These are phyloP conservation scores for Metschnikowia bowlesiae DNA, from an alignment of 805 yeast genomes.

Conservation along the genomic window DNA sequence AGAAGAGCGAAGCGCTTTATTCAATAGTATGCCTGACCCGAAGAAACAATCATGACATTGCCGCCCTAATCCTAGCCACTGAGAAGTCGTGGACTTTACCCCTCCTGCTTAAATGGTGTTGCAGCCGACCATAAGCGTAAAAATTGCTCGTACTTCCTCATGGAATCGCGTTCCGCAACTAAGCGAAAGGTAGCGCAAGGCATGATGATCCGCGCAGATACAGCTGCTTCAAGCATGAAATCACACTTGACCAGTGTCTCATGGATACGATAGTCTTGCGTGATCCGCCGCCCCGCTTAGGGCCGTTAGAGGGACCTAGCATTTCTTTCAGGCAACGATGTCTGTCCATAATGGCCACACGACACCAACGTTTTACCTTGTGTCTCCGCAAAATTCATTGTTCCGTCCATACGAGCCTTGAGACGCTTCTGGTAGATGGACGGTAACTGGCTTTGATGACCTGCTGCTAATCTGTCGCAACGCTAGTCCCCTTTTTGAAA, in stretches of 20 bases:
- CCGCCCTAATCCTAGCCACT: slow-evolving; percentile 82
- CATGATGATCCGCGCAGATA: slow-evolving; percentile 73
- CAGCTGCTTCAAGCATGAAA: slow-evolving; percentile 60
- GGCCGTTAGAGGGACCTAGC: slow-evolving; percentile 75
- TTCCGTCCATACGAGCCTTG: slow-evolving; percentile 75
- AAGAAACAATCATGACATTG: slow-evolving; percentile 39
- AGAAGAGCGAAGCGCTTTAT: no score
- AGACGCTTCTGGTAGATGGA: slow-evolving; percentile 64
- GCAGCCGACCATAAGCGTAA: slow-evolving; percentile 71
- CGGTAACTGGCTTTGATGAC: slow-evolving; percentile 65
- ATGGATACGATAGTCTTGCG: slow-evolving; percentile 28
- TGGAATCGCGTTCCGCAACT: slow-evolving; percentile 79
- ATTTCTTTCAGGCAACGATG: slow-evolving; percentile 79
- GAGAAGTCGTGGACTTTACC: slow-evolving; percentile 73
- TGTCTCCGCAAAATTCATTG: slow-evolving; percentile 74
- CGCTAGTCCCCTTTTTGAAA: slow-evolving; percentile 67
- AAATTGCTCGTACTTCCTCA: slow-evolving; percentile 73
- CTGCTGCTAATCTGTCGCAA: slow-evolving; percentile 76
- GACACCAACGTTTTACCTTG: slow-evolving; percentile 62
- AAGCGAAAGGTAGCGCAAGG: slow-evolving; percentile 65
- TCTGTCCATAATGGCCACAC: slow-evolving; percentile 55
- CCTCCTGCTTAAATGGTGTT: slow-evolving; percentile 82
- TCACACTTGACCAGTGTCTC: slow-evolving; percentile 51
- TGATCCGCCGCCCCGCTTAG: slow-evolving; percentile 58
- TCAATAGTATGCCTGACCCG: no score